Conservation (phyloP, 441 rosid species). For the Euphorbia schlechtendalii region DNA sequence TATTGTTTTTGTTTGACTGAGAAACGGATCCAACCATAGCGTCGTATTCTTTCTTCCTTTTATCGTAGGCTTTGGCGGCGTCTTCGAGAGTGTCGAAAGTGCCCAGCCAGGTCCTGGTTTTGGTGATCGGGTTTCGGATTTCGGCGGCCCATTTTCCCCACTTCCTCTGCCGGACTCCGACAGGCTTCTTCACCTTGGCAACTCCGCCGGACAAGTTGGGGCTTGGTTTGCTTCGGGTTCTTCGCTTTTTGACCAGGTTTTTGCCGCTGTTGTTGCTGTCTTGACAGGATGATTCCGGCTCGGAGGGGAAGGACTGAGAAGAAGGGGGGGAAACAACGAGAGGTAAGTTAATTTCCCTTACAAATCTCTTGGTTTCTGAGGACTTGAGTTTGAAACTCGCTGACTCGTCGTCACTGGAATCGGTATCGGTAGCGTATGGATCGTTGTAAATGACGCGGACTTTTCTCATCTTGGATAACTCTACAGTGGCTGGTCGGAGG, state of each 20-base stretch:
- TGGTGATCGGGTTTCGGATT: too few species aligned
- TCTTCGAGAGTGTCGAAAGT: too few species aligned
- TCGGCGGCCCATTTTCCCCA: too few species aligned
- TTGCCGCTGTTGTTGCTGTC: conserved; percentile 39
- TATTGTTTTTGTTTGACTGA: background rate
- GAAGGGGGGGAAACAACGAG: conserved; percentile 19
- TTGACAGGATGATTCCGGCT: conserved; percentile 48
- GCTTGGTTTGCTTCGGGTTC: too few species aligned
- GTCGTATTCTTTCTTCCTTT: too few species aligned
- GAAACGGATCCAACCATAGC: conserved; percentile 18
- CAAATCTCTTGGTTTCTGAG: conserved; percentile 30
- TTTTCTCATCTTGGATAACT: conserved; percentile 35
- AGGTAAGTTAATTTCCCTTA: conserved; percentile 50
- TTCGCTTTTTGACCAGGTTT: conserved; percentile 27
- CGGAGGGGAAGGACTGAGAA: conserved; percentile 13
- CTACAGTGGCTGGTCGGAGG: conserved; percentile 19
- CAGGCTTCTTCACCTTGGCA: too few species aligned
- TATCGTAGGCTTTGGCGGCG: too few species aligned
- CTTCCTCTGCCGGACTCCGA: too few species aligned
- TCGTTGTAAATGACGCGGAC: conserved; percentile 64
- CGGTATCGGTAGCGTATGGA: conserved; percentile 86
- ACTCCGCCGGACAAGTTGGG: too few species aligned
- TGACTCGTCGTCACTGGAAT: conserved; percentile 75
- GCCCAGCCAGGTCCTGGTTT: too few species aligned
- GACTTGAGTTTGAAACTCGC: conserved; percentile 2